Evolutionary conservation across 148 eudicot genomes (phyloP), one percentile per base, ranked within the genome.

Genomic region (Camellia sinensis): DNA sequence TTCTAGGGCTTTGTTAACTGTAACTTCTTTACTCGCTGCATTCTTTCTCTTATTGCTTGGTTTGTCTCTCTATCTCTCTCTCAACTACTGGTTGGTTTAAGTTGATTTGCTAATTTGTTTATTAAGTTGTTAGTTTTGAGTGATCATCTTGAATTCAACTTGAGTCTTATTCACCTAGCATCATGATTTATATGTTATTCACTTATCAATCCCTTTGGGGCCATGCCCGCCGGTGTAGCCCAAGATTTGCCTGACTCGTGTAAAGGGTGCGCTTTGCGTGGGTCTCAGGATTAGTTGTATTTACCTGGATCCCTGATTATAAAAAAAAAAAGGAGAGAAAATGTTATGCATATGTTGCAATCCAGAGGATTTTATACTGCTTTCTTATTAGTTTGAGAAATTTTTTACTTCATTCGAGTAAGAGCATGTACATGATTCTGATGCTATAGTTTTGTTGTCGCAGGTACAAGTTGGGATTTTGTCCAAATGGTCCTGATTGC

Each of bases 401-500:
- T 54, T 18, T n/a, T 41, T 44, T 40, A 43, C 46, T 15, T 52
- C 37, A 52, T 40, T 3, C 59, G 40, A 17, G 3, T 43, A n/a
- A 52, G 60, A 64, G 22, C 52, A 50, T 74, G 18, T 22, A 29
- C 46, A 43, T 41, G 37, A 60, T 56, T 68, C 60, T 72, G 21
- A 77, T 72, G 62, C 40, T 44, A 10, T 75, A 3, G 73, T 52
- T 44, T 22, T 80, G 48, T 81, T 43, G 57, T 85, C 67, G 85
- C 88, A 95, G 99, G 99, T 95, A 93, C 86, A 95, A 95, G 83
- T 82, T 95, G 78, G 99, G 99, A 57, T 95, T 95, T 86, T 95
- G 99, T 83, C 99, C 99, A 22, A 95, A 95, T 83, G 99, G 99
- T 68, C 90, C 99, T 70, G 97, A 93, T 85, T 95, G 99, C 80